phyloP scores from a whole-genome alignment of 805 yeast species.

The Yamadazyma kitorensis region DNA sequence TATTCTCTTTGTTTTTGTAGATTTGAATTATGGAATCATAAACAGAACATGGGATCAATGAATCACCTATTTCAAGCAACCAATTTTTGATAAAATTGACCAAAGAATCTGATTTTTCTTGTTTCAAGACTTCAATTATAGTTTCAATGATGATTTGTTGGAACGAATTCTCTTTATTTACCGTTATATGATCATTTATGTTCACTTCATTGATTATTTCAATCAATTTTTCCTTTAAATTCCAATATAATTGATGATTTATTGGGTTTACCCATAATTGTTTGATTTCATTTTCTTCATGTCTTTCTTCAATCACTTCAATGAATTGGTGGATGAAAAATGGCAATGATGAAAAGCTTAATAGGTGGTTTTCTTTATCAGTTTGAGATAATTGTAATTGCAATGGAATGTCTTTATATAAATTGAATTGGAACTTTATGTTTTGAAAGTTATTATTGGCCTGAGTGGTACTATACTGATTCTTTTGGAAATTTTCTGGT shows the following conservation, averaged over 20 bases:
- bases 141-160: slow-evolving; percentile 21
- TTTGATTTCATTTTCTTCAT: slow-evolving; percentile 5
- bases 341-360: slow-evolving; percentile 32
- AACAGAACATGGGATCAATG: slow-evolving; percentile 40
- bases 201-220: slow-evolving; percentile 18
- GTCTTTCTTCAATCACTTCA: slow-evolving; percentile 16
- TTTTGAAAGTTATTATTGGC: slow-evolving; percentile 36
- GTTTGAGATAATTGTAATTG: slow-evolving; percentile 23
- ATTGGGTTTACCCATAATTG: slow-evolving; percentile 30
- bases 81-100: slow-evolving; percentile 37
- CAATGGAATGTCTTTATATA: slow-evolving; percentile 39
- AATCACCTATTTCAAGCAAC: slow-evolving; percentile 40
- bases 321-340: slow-evolving; percentile 24
- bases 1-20: slow-evolving; percentile 10
- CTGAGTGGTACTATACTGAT: slow-evolving; percentile 22
- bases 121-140: slow-evolving; percentile 14
- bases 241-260: slow-evolving; percentile 33
- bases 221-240: slow-evolving; percentile 27
- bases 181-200: slow-evolving; percentile 1
- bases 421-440: slow-evolving; percentile 34
- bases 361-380: slow-evolving; percentile 12
- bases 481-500: slow-evolving; percentile 23
- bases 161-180: slow-evolving; percentile 18
- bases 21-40: slow-evolving; percentile 24
- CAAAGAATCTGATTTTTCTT: slow-evolving; percentile 8